A percentile compares a stretch with the other conserved stretches of the same genome.
Evolutionary conservation across 2,329 filamentous ascomycete species (phyloP).

Genomic region (Nemania abortiva): DNA sequence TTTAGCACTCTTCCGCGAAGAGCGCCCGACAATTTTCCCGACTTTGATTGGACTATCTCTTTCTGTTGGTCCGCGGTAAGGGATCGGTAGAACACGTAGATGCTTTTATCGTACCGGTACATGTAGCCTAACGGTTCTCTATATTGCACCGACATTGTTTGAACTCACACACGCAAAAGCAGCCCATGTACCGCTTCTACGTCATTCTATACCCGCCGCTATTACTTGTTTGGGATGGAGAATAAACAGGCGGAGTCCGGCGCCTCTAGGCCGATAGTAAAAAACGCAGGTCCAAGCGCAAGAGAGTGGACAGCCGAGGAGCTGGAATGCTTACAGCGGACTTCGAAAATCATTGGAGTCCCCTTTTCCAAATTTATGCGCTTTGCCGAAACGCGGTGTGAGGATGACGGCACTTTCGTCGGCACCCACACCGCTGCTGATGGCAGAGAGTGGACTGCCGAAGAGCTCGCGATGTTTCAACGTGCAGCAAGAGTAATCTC

Average conservation of each 20-base stretch:
- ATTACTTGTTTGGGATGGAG: slow-evolving; percentile 16
- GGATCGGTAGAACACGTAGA: neutral
- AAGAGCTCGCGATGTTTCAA: too few species aligned
- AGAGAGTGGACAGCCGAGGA: slow-evolving; percentile 14
- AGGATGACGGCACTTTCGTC: too few species aligned
- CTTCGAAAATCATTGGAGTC: too few species aligned
- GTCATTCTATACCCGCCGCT: slow-evolving; percentile 7
- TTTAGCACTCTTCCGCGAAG: slow-evolving; percentile 7
- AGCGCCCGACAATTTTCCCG: slow-evolving; percentile 6
- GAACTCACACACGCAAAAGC: slow-evolving; percentile 2
- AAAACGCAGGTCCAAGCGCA: slow-evolving; percentile 6
- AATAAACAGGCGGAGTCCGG: slow-evolving; percentile 6
- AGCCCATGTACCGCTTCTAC: slow-evolving; percentile 11
- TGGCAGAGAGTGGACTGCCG: too few species aligned
- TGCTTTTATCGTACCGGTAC: neutral
- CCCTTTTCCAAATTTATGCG: too few species aligned
- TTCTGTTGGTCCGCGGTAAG: neutral
- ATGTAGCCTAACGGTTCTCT: neutral
- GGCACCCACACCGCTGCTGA: too few species aligned
- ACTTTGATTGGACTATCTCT: slow-evolving; percentile 11
- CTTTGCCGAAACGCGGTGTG: too few species aligned
- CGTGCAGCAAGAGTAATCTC: too few species aligned
- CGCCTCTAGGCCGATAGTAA: neutral
- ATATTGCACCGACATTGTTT: neutral
- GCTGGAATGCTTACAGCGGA: too few species aligned